Conservation (phyloP, 257 asterid species). For the Primulina tabacum region DNA sequence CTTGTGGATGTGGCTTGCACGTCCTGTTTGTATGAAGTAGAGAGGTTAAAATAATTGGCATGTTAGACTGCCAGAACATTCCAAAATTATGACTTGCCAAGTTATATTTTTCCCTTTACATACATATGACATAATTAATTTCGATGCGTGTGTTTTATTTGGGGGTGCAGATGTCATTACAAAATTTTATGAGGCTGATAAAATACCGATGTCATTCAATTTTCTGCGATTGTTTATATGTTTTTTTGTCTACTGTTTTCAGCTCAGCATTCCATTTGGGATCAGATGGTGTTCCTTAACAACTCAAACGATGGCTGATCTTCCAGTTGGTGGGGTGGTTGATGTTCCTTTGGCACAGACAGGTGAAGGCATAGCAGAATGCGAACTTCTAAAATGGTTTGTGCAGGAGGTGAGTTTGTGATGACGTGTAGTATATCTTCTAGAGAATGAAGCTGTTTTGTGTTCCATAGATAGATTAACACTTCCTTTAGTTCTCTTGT, state of each 20-base stretch:
- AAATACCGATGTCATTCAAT: not conserved
- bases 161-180: not conserved
- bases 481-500: not conserved
- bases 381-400: conserved; percentile 96
- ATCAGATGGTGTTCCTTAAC: conserved; percentile 40
- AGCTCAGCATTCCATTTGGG: conserved; percentile 46
- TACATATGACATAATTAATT: not conserved
- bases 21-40: no score
- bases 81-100: no score
- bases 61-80: no score
- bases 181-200: not conserved
- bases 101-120: not conserved
- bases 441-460: not conserved
- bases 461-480: conserved; percentile 14
- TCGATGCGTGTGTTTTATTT: not conserved
- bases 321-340: conserved; percentile 47
- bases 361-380: conserved; percentile 99
- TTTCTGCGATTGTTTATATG: conserved; percentile 1
- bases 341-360: conserved; percentile 97
- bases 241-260: conserved; percentile 22
- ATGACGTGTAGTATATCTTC: conserved; percentile 20
- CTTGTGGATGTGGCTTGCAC: no score
- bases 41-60: no score
- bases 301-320: conserved; percentile 50
- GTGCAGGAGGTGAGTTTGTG: conserved; percentile 71